A percentile compares a stretch with the other conserved stretches of the same genome.
phyloP scores from a whole-genome alignment of 768 basidiomycete species.

The Lactifluus hygrophoroides region DNA sequence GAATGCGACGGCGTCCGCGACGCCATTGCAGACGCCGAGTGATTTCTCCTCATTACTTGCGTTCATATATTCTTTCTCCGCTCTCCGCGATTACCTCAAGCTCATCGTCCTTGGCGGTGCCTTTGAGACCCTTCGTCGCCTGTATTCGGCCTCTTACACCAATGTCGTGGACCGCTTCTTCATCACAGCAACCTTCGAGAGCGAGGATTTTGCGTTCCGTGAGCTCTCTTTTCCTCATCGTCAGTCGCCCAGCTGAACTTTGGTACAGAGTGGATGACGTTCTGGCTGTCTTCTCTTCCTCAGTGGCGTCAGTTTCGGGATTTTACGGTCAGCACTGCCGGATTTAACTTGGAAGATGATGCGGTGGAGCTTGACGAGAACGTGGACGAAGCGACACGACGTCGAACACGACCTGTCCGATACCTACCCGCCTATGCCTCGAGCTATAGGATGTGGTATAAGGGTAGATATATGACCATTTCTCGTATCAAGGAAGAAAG shows the following conservation, averaged over 20 bases:
- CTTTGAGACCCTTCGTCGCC: slow-evolving; percentile 50
- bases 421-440: slow-evolving; percentile 36
- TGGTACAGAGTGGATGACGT: slow-evolving; percentile 55
- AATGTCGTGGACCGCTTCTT: slow-evolving; percentile 44
- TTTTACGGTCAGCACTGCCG: slow-evolving; percentile 41
- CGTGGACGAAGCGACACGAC: slow-evolving; percentile 6
- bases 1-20: neutral
- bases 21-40: slow-evolving; percentile 13
- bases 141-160: slow-evolving; percentile 35
- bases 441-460: slow-evolving; percentile 42
- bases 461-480: slow-evolving; percentile 26
- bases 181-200: slow-evolving; percentile 53
- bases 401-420: slow-evolving; percentile 25
- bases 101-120: slow-evolving; percentile 53
- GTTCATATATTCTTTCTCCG: slow-evolving; percentile 44
- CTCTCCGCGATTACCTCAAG: slow-evolving; percentile 55
- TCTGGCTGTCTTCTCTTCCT: slow-evolving; percentile 56
- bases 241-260: slow-evolving; percentile 4
- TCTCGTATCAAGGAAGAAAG: slow-evolving; percentile 31
- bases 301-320: slow-evolving; percentile 51
- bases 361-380: slow-evolving; percentile 23
- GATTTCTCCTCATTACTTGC: slow-evolving; percentile 32
- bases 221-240: slow-evolving; percentile 21
- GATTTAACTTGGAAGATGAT: slow-evolving; percentile 30
- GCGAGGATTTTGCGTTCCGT: slow-evolving; percentile 52